These are phyloP conservation scores for Obelidium mucronatum DNA, from an alignment of 192 early-diverging fungal genomes.

Conservation along the genomic window DNA sequence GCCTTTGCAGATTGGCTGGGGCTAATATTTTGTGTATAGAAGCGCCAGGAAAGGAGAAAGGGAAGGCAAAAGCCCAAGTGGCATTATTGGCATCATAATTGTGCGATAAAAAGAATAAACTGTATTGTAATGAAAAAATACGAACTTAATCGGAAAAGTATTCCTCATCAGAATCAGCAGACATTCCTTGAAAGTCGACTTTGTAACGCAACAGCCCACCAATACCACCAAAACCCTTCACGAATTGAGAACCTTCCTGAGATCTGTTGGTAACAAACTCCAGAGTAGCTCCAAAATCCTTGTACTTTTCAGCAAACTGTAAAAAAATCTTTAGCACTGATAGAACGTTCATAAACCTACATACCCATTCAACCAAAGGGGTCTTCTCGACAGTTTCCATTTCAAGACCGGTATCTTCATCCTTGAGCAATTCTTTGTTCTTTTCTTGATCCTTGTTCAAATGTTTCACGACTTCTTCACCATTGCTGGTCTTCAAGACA, in stretches of 20 bases:
- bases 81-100: neutral
- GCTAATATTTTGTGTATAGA: no score
- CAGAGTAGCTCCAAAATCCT: conserved; percentile 90
- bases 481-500: conserved; percentile 77
- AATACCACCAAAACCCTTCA: conserved; percentile 98
- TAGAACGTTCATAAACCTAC: neutral
- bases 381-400: conserved; percentile 84
- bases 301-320: conserved; percentile 93
- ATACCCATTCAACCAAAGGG: conserved; percentile 90
- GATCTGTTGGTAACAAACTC: conserved; percentile 98
- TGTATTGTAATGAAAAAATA: neutral
- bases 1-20: no score
- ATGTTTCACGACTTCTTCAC: conserved; percentile 72
- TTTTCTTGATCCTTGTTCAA: conserved; percentile 88
- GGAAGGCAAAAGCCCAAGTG: neutral
- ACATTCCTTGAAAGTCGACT: conserved; percentile 47
- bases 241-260: conserved; percentile 96
- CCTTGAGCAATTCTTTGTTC: conserved; percentile 73
- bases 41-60: neutral
- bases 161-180: conserved; percentile 61
- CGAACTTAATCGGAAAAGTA: conserved; percentile 54
- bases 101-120: neutral
- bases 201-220: conserved; percentile 97
- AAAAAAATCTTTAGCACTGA: neutral
- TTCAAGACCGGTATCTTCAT: conserved; percentile 70